Evolutionary conservation across 129 eudicot species (phyloP), one percentile per base, ranked within the genome.

Genomic region (Tagetes patula): DNA sequence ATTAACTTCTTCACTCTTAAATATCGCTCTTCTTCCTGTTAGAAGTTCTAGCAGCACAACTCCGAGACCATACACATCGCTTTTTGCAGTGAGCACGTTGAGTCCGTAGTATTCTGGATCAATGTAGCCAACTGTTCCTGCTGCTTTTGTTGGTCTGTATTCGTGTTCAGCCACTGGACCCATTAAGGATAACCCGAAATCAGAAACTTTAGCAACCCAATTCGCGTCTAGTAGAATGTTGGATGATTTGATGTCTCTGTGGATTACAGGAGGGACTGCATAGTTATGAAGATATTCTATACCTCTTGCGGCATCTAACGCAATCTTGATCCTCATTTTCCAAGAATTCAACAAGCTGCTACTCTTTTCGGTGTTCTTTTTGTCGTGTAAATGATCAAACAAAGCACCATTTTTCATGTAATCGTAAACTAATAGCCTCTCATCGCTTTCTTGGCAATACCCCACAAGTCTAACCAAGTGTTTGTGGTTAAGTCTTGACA

Each of bases 221-320:
- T 86, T 83, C 6, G 77, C 32, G 13, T 83, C 91, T 8, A 86
- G 72, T n/a, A 86, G 75, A 33, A 86, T 80, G 71, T 86, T 86
- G 58, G 91, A 86, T 43, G 85, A 83, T 76, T 86, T 86, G 13
- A 86, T 83, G 75, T 86, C 91, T 41, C 85, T 69, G 67, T 86
- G 91, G 12, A 86, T 86, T 11, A 86, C 81, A 30, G 91, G 86
- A 40, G 91, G 91, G 4, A 86, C 91, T 31, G 91, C 91, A 8
- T 83, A 86, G 69, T 86, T 86, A 30, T 86, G 91, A 33, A 86
- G 84, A 56, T 86, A 86, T 71, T 86, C 85, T 33, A 86, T 75
- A 20, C 91, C 91, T 59, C 87, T 83, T 2, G 91, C 83, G 4
- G 91, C 85, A 80, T 81, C 91, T 65, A 86, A 72, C 1, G 87